Evolutionary conservation across 1,139 yeast genomes (phyloP).

Genomic region (Candida pseudoviswanathii): DNA sequence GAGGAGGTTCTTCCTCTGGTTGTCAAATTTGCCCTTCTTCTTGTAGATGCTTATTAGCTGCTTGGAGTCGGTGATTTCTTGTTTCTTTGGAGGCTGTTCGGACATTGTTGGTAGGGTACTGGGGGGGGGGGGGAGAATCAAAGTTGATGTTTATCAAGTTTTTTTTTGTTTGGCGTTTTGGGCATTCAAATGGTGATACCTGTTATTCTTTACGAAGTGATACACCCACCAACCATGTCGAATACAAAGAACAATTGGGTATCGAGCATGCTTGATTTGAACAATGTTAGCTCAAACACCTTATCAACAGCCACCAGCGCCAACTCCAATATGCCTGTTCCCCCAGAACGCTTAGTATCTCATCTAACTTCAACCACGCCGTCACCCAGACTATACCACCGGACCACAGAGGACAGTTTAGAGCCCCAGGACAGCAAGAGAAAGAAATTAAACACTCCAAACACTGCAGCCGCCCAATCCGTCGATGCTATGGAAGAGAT

Average conservation of each 20-base stretch:
- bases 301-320: slow-evolving; percentile 2
- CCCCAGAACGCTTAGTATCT: slow-evolving; percentile 1
- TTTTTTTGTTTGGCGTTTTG: not conserved
- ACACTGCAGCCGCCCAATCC: not conserved
- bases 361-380: slow-evolving; percentile 7
- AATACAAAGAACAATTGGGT: not conserved
- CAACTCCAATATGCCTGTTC: not conserved
- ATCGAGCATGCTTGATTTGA: slow-evolving; percentile 5
- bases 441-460: slow-evolving; percentile 7
- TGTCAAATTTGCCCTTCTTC: slow-evolving; percentile 53
- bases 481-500: not conserved
- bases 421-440: slow-evolving; percentile 8
- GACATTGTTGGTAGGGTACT: not conserved
- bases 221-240: not conserved
- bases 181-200: not conserved
- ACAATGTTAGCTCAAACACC: slow-evolving; percentile 4
- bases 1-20: slow-evolving; percentile 43
- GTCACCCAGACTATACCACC: slow-evolving; percentile 4
- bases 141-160: not conserved
- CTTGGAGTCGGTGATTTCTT: slow-evolving; percentile 33
- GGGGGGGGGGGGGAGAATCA: not conserved
- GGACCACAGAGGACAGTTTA: slow-evolving; percentile 3
- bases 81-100: not conserved
- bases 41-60: slow-evolving; percentile 48
- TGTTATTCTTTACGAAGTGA: not conserved